These are phyloP conservation scores for Mycena olivaceomarginata DNA, from an alignment of 768 basidiomycete species.

Conservation along the genomic window DNA sequence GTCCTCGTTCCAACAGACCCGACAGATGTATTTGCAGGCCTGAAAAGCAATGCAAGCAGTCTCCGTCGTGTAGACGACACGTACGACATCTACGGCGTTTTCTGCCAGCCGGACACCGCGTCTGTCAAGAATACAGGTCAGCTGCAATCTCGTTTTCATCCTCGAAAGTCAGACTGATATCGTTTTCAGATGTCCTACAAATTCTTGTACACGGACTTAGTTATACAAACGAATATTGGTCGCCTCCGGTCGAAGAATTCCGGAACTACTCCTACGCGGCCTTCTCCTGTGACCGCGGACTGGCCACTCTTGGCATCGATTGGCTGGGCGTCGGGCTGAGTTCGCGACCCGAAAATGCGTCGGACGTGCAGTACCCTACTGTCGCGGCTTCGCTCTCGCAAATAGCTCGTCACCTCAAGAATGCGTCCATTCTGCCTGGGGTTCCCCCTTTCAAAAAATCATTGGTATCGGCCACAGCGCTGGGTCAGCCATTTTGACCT, in stretches of 20 bases:
- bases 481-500: neutral
- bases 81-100: neutral
- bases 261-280: neutral
- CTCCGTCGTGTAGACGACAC: neutral
- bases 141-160: neutral
- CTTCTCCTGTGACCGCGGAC: too few species aligned
- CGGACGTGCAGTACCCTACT: neutral
- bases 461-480: neutral
- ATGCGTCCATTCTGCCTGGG: neutral
- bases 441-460: neutral
- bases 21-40: neutral
- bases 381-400: neutral
- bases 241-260: neutral
- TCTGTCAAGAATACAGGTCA: slow-evolving; percentile 1
- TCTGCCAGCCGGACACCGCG: neutral
- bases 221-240: neutral
- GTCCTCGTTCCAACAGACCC: slow-evolving; percentile 1
- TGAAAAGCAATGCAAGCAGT: slow-evolving; percentile 4
- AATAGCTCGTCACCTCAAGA: neutral
- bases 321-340: neutral
- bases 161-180: neutral
- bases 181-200: neutral
- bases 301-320: neutral
- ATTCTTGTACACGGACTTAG: neutral
- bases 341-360: neutral